phyloP scores from a whole-genome alignment of 768 basidiomycete genomes.

The Agrocybe chaxingu region DNA sequence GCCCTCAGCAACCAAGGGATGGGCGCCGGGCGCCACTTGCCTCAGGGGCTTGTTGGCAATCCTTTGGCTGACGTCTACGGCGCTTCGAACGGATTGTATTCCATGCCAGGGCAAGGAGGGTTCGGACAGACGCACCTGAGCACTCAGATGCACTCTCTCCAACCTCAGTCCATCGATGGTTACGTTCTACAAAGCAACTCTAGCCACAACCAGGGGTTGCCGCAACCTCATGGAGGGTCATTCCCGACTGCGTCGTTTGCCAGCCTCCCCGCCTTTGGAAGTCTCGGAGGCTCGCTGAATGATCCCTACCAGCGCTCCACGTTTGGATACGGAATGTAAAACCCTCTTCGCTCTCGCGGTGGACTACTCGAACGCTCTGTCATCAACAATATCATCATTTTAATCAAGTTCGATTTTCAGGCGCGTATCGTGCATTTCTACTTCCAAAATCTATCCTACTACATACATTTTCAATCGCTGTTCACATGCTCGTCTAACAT shows the following conservation, averaged over 20 bases:
- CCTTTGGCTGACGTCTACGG: conserved; percentile 66
- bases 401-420: conserved; percentile 25
- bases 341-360: conserved; percentile 16
- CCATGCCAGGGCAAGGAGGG: conserved; percentile 49
- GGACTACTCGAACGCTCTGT: conserved; percentile 23
- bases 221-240: conserved; percentile 51
- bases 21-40: conserved; percentile 51
- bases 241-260: conserved; percentile 58
- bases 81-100: conserved; percentile 59
- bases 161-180: conserved; percentile 73
- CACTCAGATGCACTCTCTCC: conserved; percentile 56
- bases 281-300: conserved; percentile 49
- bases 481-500: conserved; percentile 39
- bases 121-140: conserved; percentile 58
- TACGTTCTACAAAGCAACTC: conserved; percentile 78
- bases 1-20: conserved; percentile 57
- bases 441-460: conserved; percentile 41
- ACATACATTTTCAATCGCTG: conserved; percentile 38
- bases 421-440: conserved; percentile 22
- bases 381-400: conserved; percentile 38
- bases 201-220: conserved; percentile 59
- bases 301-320: conserved; percentile 76
- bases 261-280: conserved; percentile 46
- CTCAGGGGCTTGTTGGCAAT: conserved; percentile 51
- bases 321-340: conserved; percentile 82